phyloP scores from a whole-genome alignment of 768 basidiomycete genomes.

The Russula ochroleuca region DNA sequence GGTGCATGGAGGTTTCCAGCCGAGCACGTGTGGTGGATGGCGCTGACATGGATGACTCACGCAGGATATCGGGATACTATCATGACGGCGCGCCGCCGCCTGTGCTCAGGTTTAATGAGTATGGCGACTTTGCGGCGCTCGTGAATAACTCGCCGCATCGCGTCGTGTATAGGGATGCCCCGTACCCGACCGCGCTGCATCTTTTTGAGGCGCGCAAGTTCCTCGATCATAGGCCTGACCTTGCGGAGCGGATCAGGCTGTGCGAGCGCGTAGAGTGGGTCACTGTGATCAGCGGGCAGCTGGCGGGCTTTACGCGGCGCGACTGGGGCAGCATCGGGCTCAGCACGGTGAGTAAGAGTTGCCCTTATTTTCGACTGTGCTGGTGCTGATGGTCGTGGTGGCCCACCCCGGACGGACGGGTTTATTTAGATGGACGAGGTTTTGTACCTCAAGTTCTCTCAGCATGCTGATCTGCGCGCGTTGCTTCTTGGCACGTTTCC shows the following conservation, averaged over 20 bases:
- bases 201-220: conserved; percentile 73
- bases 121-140: conserved; percentile 43
- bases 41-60: no score
- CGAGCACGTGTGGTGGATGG: no score
- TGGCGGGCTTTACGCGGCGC: conserved; percentile 36
- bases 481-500: conserved; percentile 53
- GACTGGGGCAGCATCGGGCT: conserved; percentile 58
- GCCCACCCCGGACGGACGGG: background rate
- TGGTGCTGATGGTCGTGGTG: background rate
- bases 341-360: conserved; percentile 41
- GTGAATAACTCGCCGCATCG: conserved; percentile 66
- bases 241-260: conserved; percentile 55
- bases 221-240: conserved; percentile 43
- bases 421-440: conserved; percentile 47
- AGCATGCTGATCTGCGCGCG: conserved; percentile 56
- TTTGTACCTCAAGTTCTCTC: conserved; percentile 60
- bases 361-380: no score
- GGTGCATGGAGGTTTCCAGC: no score
- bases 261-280: conserved; percentile 29
- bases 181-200: conserved; percentile 68
- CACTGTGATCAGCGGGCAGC: conserved; percentile 33
- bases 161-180: conserved; percentile 49
- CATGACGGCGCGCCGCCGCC: background rate
- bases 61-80: no score
- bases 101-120: conserved; percentile 35